phyloP scores from a whole-genome alignment of 345 rosid genomes.

The Excoecaria agallocha region DNA sequence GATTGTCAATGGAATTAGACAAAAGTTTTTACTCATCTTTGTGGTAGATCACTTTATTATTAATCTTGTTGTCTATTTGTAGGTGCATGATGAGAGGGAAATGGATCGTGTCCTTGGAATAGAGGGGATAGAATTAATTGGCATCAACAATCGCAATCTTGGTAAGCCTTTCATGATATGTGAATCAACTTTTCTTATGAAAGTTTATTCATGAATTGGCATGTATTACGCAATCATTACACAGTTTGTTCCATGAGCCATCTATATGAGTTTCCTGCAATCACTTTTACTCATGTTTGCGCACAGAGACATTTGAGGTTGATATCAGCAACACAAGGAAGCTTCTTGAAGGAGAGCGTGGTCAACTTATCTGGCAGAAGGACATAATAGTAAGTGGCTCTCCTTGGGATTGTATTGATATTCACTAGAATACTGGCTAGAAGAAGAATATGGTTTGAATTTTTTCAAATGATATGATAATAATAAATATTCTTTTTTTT shows the following conservation, averaged over 20 bases:
- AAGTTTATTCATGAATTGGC: neutral
- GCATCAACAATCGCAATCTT: slow-evolving; percentile 86
- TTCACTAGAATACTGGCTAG: neutral
- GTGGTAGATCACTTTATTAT: neutral
- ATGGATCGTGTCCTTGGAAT: slow-evolving; percentile 96
- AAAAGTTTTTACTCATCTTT: neutral
- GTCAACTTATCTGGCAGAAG: slow-evolving; percentile 60
- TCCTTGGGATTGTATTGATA: neutral
- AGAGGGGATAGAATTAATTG: slow-evolving; percentile 80
- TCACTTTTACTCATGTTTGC: slow-evolving; percentile 8
- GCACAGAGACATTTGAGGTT: slow-evolving; percentile 77
- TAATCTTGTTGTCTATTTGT: slow-evolving; percentile 1
- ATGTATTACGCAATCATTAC: neutral
- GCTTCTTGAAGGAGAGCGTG: slow-evolving; percentile 84
- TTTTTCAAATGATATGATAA: slow-evolving; percentile 8
- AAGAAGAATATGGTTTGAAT: neutral
- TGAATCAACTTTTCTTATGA: slow-evolving; percentile 13
- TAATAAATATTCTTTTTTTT: slow-evolving; percentile 3
- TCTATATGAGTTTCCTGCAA: neutral
- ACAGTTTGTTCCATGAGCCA: neutral
- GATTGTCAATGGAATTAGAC: neutral
- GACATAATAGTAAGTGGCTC: slow-evolving; percentile 67
- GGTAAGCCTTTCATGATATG: slow-evolving; percentile 44
- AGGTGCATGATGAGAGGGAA: slow-evolving; percentile 94
- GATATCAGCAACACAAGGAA: slow-evolving; percentile 81